These are phyloP conservation scores for Punctularia strigosozonata DNA, from an alignment of 768 basidiomycete genomes.

Conservation along the genomic window DNA sequence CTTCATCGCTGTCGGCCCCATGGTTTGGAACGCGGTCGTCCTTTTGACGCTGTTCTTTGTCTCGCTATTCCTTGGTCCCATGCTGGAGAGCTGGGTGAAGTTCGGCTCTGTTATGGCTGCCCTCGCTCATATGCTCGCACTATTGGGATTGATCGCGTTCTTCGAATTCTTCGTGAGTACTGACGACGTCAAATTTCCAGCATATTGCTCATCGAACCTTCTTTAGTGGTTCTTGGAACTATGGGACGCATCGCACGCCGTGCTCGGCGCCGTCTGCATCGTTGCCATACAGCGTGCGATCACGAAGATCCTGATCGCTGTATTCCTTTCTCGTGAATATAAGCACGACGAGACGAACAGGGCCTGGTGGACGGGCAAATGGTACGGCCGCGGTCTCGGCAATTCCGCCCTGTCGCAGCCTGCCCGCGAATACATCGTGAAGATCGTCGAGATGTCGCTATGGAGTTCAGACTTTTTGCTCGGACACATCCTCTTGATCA, in stretches of 20 bases:
- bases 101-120: conserved; percentile 93
- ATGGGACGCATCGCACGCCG: conserved; percentile 95
- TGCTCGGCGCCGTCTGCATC: conserved; percentile 83
- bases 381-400: conserved; percentile 92
- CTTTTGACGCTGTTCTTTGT: conserved; percentile 79
- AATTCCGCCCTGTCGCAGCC: conserved; percentile 90
- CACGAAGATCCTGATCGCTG: conserved; percentile 88
- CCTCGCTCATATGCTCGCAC: conserved; percentile 70
- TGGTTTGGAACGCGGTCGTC: conserved; percentile 90
- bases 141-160: conserved; percentile 78
- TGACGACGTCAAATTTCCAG: conserved; percentile 13
- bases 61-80: conserved; percentile 86
- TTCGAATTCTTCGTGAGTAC: conserved; percentile 90
- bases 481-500: conserved; percentile 73
- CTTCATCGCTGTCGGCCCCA: conserved; percentile 81
- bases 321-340: conserved; percentile 92
- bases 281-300: conserved; percentile 86
- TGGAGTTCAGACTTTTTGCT: conserved; percentile 95
- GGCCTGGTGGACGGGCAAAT: conserved; percentile 98
- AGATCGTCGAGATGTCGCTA: conserved; percentile 94
- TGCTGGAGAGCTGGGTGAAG: conserved; percentile 73
- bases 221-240: conserved; percentile 88
- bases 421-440: conserved; percentile 94
- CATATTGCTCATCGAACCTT: conserved; percentile 15
- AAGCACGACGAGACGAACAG: conserved; percentile 98